Conservation (phyloP, 768 basidiomycete genomes). For the Multifurca ochricompacta region DNA sequence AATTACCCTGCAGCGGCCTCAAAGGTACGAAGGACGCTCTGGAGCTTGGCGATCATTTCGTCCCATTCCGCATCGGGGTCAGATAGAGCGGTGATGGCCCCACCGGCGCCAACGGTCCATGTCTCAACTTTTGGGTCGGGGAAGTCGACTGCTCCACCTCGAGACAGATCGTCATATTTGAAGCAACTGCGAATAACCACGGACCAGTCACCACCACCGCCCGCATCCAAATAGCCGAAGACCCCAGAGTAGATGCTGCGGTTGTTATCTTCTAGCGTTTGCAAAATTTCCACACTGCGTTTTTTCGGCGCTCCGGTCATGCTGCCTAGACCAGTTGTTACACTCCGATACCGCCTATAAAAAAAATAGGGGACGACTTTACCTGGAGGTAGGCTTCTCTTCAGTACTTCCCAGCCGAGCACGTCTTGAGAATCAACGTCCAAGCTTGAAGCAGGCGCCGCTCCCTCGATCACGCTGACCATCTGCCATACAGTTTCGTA, state of each 20-base stretch:
- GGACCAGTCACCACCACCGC: slow-evolving; percentile 87
- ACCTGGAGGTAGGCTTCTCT: slow-evolving; percentile 82
- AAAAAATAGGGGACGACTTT: slow-evolving; percentile 12
- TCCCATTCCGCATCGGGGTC: slow-evolving; percentile 87
- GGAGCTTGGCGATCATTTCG: slow-evolving; percentile 83
- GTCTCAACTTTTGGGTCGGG: slow-evolving; percentile 34
- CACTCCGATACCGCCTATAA: not conserved
- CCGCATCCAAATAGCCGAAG: slow-evolving; percentile 86
- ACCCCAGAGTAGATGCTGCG: slow-evolving; percentile 87
- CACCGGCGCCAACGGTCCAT: slow-evolving; percentile 87
- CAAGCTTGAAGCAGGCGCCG: slow-evolving; percentile 23
- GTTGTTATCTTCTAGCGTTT: slow-evolving; percentile 61
- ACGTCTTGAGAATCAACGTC: slow-evolving; percentile 35
- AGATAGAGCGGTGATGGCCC: slow-evolving; percentile 91
- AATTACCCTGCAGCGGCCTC: slow-evolving; percentile 25
- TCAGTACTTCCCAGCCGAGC: slow-evolving; percentile 73
- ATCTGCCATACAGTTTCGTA: slow-evolving; percentile 94
- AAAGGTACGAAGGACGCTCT: slow-evolving; percentile 66
- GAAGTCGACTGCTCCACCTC: not conserved
- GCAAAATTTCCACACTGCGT: slow-evolving; percentile 84
- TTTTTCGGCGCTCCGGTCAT: slow-evolving; percentile 99
- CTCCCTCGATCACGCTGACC: slow-evolving; percentile 87
- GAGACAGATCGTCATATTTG: slow-evolving; percentile 45
- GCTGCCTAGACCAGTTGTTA: slow-evolving; percentile 46
- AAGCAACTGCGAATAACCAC: slow-evolving; percentile 92